Percentiles rank a stretch among this genome's conserved stretches.
phyloP scores from a whole-genome alignment of 2,329 filamentous ascomycete species.

The Phialophora chinensis region DNA sequence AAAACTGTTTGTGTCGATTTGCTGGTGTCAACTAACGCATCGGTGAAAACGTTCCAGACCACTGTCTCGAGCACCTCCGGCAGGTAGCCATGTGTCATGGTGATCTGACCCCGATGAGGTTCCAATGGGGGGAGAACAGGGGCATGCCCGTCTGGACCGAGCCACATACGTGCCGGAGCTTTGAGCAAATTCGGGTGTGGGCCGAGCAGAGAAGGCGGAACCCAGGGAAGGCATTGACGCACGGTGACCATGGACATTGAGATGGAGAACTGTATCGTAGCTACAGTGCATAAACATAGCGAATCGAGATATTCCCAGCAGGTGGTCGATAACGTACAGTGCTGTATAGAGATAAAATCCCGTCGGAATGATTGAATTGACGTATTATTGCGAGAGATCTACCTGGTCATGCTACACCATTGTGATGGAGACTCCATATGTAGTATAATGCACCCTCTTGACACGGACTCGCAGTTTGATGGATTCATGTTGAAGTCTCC shows the following conservation, averaged over 20 bases:
- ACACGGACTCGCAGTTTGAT: too few species aligned
- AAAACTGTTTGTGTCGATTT: too few species aligned
- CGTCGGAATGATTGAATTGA: too few species aligned
- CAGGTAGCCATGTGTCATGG: conserved; percentile 3
- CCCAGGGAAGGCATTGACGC: background rate
- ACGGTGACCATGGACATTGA: background rate
- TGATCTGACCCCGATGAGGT: background rate
- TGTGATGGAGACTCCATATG: too few species aligned
- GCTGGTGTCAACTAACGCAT: too few species aligned
- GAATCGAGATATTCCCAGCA: background rate
- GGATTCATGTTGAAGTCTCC: too few species aligned
- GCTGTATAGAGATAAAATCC: too few species aligned
- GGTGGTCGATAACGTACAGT: too few species aligned
- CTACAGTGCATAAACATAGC: background rate
- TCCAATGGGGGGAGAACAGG: background rate
- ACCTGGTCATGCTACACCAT: too few species aligned
- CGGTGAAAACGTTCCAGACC: background rate
- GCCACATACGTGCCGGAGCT: background rate
- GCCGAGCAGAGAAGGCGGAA: background rate
- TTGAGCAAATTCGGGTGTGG: background rate
- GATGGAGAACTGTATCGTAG: background rate
- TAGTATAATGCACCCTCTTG: too few species aligned
- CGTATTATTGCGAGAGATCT: too few species aligned
- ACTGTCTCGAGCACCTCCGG: background rate
- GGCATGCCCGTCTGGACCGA: conserved; percentile 1